These are phyloP conservation scores for Dactylellina drechsleri DNA, from an alignment of 2,329 filamentous ascomycete genomes.

Conservation along the genomic window DNA sequence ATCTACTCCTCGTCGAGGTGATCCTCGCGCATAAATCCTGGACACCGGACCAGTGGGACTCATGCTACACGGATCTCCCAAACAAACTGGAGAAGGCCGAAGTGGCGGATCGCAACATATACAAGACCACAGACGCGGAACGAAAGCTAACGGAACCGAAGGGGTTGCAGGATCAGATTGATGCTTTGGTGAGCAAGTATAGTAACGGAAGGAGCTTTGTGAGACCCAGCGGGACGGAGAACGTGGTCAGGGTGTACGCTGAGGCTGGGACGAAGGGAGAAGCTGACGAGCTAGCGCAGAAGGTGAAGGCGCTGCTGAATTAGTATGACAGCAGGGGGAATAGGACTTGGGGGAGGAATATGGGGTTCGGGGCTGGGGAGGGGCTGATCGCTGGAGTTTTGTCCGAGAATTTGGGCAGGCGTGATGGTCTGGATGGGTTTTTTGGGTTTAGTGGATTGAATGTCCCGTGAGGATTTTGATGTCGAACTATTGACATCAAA, in stretches of 20 bases:
- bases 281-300: constrained; percentile 87
- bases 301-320: constrained; percentile 80
- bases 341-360: constrained; percentile 14
- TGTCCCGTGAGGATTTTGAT: not conserved
- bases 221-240: constrained; percentile 92
- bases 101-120: constrained; percentile 85
- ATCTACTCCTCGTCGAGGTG: constrained; percentile 94
- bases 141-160: constrained; percentile 81
- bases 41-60: constrained; percentile 89
- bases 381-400: constrained; percentile 19
- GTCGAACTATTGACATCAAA: too few species aligned
- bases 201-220: constrained; percentile 89
- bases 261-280: constrained; percentile 90
- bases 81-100: constrained; percentile 95
- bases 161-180: constrained; percentile 85
- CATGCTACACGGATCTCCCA: constrained; percentile 91
- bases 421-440: constrained; percentile 18
- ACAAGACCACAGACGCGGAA: constrained; percentile 92
- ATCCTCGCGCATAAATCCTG: constrained; percentile 95
- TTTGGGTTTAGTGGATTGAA: constrained; percentile 24
- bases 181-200: constrained; percentile 88
- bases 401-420: not conserved
- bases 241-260: constrained; percentile 94
- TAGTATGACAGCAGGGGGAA: constrained; percentile 60
- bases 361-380: constrained; percentile 19